Base-by-base conservation (phyloP, 2,329 filamentous ascomycete genomes). In the Phaeophleospora eucalypticola region DNA sequence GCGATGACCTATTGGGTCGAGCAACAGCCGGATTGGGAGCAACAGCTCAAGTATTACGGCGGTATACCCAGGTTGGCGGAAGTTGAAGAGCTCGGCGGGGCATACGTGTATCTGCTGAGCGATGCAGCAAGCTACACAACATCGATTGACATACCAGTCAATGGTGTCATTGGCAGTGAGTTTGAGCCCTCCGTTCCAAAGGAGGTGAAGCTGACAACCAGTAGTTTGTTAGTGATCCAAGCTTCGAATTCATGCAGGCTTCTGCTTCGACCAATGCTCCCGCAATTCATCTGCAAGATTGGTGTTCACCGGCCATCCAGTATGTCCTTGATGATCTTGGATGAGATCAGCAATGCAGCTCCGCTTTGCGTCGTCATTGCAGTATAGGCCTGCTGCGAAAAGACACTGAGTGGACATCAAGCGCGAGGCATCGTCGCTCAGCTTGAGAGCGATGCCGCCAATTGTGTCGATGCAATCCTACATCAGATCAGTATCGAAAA, bases 21-120 rank as follows among this genome's bases (percentile, higher is more conserved):
- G 47, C 70, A 70, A n/a, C 66, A 70, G 14, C 72, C 75, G 0
- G 77, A 80, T 57, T 81, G 76, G 78, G 73, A 76, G 46, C 65
- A 70, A 51, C 75, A 80, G 65, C 71, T 80, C 66, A 73, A 78
- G 62, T 79, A 80, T 57, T 80, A 80, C 54, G 75, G 77, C 2
- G 77, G 77, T 2, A 79, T 81, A 68, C 76, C 76, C 9, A 65
- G 77, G 20, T 54, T 81, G 32, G 78, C 77, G 0, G 69, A 75
- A 39, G 72, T 74, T 0, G 70, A 76, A 52, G 77, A 81, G 61
- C 62, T 81, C 2, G 76, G 76, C 2, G 76, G 77, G 12, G 77
- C 77, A 1, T 80, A 48, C 37, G 41, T 50, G 8, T 48, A 53
- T 33, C 36, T 50, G 41, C 32, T 53, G 18, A 53, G 51, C 33